Base-by-base conservation (phyloP, 495 filamentous ascomycete genomes). In the Bacidia gigantensis region DNA sequence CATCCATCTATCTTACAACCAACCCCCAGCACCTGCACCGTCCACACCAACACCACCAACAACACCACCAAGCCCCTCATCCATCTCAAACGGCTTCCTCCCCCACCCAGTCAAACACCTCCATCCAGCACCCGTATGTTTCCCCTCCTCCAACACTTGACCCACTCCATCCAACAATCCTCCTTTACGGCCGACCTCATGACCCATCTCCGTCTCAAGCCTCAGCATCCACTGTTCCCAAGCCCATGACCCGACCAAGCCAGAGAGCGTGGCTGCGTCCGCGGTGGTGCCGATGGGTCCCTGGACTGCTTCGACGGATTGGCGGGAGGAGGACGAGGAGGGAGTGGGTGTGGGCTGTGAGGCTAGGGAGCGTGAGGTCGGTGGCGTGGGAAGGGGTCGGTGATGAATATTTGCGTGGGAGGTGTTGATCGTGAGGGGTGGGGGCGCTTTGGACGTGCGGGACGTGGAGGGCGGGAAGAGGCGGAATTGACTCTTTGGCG, bases 221-320 rank as follows among this genome's bases (percentile, higher is more conserved):
- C 84, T 87, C 55, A 96, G 62, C 66, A 96, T 76, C 92, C 92
- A 97, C 65, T 86, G 84, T 75, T 97, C 92, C 90, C 90, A 98
- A 58, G 82, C 77, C 87, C 90, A 94, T 23, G 82, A 79, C 11
- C 89, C 92, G 3, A 94, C 78, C 17, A 96, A 60, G 3, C 88
- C 88, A 0, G 87, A 81, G 46, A 95, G 71, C 52, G 73, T 79
- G 1, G 87, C 86, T 20, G 78, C 78, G 57, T 84, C 79, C 21
- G 79, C 78, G 0, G 85, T 84, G 46, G 79, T 85, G 2, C 88
- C 89, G 20, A 86, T 73, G 38, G 82, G 80, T 3, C 77, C 81
- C 55, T 82, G 80, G 44, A 84, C 74, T 44, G 77, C 77, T 54
- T 75, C 69, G 49, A 76, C 76, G 29, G 14, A 5, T 35, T 35